These are phyloP conservation scores for Rhipidocladum racemiflorum DNA, from an alignment of 176 grass and related monocot genomes.

Conservation along the genomic window DNA sequence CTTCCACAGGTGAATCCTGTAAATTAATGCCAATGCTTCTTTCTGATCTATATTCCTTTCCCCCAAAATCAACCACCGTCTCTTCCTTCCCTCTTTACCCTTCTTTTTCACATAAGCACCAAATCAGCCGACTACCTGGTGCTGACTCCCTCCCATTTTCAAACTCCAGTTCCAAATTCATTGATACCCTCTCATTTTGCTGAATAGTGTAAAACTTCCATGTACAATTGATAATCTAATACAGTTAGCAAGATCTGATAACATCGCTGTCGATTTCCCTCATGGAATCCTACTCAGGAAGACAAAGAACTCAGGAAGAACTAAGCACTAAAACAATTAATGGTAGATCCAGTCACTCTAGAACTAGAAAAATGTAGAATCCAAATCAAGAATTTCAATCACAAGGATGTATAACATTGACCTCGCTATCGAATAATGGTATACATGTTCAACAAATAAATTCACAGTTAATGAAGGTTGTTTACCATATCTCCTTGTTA, in stretches of 20 bases:
- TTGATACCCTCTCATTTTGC: not conserved
- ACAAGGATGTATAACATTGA: not conserved
- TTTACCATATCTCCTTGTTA: not conserved
- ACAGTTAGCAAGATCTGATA: not conserved
- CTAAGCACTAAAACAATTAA: not conserved
- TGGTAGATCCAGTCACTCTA: not conserved
- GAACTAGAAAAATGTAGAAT: not conserved
- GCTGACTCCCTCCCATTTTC: not conserved
- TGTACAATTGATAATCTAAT: conserved; percentile 18
- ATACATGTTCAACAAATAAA: conserved; percentile 10
- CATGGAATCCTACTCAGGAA: not conserved
- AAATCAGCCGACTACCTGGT: not conserved
- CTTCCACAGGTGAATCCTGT: not conserved
- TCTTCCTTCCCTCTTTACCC: not conserved
- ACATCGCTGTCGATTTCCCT: not conserved
- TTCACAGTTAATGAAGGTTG: not conserved
- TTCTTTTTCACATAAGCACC: conserved; percentile 12
- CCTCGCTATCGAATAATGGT: not conserved
- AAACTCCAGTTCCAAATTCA: not conserved
- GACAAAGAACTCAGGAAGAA: too few relatives aligned
- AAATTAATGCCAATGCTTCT: not conserved
- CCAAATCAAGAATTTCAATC: conserved; percentile 14
- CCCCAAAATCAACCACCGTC: not conserved
- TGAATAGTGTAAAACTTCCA: not conserved
- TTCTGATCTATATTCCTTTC: conserved; percentile 1